Evolutionary conservation across 2,329 filamentous ascomycete genomes (phyloP).

Genomic region (Keithomyces neogunnii): DNA sequence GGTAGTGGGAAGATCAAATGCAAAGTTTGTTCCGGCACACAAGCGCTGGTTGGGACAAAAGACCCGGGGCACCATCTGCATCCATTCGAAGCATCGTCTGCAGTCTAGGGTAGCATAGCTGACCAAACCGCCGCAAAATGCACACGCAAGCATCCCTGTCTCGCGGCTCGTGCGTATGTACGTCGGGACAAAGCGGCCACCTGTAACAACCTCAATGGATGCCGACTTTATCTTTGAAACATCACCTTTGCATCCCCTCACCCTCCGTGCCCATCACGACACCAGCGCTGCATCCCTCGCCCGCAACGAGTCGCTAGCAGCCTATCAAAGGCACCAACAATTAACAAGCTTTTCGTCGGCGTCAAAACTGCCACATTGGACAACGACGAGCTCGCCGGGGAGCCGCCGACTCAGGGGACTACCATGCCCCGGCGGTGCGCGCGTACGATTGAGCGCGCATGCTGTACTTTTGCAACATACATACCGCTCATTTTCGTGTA

Average conservation of each 20-base stretch:
- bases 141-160: no score
- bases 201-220: neutral
- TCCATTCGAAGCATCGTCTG: no score
- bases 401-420: constrained; percentile 7
- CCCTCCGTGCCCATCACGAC: neutral
- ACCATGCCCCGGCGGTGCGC: constrained; percentile 54
- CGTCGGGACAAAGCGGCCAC: neutral
- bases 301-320: neutral
- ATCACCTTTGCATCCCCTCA: neutral
- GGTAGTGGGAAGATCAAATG: no score
- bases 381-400: constrained; percentile 8
- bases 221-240: neutral
- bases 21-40: no score
- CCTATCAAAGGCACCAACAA: neutral
- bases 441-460: constrained; percentile 68
- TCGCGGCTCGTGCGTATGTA: neutral
- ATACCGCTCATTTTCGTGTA: constrained; percentile 89
- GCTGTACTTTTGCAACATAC: constrained; percentile 70
- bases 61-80: no score
- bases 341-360: neutral
- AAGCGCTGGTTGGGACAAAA: no score
- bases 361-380: constrained; percentile 8
- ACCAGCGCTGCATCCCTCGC: neutral
- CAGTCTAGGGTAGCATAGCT: no score
- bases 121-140: no score